Evolutionary conservation across 805 yeast genomes (phyloP), one percentile per base, ranked within the genome.

Genomic region (Metschnikowia santaceciliae): DNA sequence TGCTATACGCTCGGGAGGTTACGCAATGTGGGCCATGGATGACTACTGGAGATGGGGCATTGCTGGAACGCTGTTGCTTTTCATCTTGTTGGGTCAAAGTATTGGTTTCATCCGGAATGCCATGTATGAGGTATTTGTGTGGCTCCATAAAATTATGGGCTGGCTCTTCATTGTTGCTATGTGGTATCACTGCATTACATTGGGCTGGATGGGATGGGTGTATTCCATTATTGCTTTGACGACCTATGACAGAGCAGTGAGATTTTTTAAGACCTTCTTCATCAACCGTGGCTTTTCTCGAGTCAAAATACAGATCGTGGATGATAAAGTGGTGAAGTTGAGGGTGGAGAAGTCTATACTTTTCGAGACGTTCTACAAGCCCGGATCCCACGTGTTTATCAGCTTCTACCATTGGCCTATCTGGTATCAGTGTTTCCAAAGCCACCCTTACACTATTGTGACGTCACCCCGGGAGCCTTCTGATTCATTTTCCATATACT

Each of bases 161-260:
- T 56, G 59, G 61, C 20, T 56, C 6, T 57, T 57, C 33, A 57
- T 57, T 13, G 56, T 57, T n/a, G 41, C 58, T 30, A 57, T 57
- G 61, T 57, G 59, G 58, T 56, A 56, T 47, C 61, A 57, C 44
- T 57, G 59, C 34, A 30, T 32, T 30, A 46, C 19, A 6, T 45
- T 57, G 20, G 61, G 61, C 36, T 57, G 61, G 61, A 56, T 57
- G 61, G 61, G 59, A 22, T 57, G 61, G 61, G 56, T 57, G 2
- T 57, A 57, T 44, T 48, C 59, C 5, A 46, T 57, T 3, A 54
- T 57, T 20, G 61, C 56, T 1, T 41, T 54, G 20, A 54, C 56
- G 6, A 56, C 46, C 3, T 57, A 52, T 30, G 61, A 57, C 41
- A 46, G 61, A 14, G 43, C 36, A 15, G 49, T 56, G 34, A 33